Evolutionary conservation across 306 rosid genomes (phyloP), one percentile per base, ranked within the genome.

Genomic region (Delonix regia): DNA sequence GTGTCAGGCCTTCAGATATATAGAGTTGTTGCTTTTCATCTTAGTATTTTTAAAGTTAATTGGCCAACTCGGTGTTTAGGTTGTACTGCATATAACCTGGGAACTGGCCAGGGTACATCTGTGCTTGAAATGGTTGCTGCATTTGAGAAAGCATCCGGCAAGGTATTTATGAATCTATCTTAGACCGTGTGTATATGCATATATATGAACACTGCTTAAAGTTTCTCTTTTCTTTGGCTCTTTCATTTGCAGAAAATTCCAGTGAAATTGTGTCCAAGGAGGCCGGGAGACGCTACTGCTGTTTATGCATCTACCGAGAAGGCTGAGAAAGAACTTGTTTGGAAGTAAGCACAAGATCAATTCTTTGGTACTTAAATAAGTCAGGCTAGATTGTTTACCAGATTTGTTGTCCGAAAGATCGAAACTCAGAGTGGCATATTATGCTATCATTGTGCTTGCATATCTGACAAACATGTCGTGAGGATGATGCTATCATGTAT

Each of bases 51-150:
- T 22, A 1, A 80, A 64, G 74, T 78, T 44, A 78, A 76, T 21
- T 71, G 44, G 59, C 69, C 24, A 71, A 65, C 77, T 66, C 78
- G 28, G 64, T 77, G 39, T 55, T 78, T 85, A 95, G 99, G 99
- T 71, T 95, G 99, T 61, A 81, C 89, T 22, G 91, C 97, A 76
- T 95, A 91, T 83, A 95, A 95, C 75, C 78, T 95, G 77, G 99
- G 99, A 70, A 93, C 99, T 0, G 99, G 98, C 70, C 73, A 84
- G 6, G 98, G 99, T 49, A 87, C 98, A 64, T 95, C 99, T 13
- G 99, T 95, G 73, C 87, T 92, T 57, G 93, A 95, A 89, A 95
- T 95, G 97, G 97, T 95, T 55, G 79, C 89, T 48, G 99, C 94
- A 69, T 95, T 92, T 62, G 94, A 95, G 77, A 91, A 92, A 67